Percentiles rank a stretch among this genome's conserved stretches.
Evolutionary conservation across 495 filamentous ascomycete species (phyloP).

Genomic region (Sordaria brevicollis): DNA sequence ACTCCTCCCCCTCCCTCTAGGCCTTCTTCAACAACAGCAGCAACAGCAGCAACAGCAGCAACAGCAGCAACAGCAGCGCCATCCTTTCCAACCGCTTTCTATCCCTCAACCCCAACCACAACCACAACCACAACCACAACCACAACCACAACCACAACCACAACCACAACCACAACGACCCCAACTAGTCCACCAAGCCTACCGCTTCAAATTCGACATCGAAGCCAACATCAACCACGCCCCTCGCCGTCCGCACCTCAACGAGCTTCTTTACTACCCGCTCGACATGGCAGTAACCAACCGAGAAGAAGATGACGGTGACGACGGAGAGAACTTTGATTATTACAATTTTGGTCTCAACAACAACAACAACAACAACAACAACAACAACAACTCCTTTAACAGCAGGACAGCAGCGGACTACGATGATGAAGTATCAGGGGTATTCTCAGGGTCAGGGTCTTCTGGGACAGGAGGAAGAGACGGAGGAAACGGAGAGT

Average conservation of each 20-base stretch:
- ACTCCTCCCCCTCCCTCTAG: neutral
- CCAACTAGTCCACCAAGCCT: constrained; percentile 33
- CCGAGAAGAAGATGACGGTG: constrained; percentile 20
- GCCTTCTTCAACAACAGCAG: neutral
- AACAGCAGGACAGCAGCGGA: too few species aligned
- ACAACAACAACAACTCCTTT: neutral
- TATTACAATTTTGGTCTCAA: neutral
- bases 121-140: constrained; percentile 3
- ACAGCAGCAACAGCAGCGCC: neutral
- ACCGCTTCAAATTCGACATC: constrained; percentile 39
- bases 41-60: neutral
- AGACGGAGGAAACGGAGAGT: constrained; percentile 13
- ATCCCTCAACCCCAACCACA: neutral
- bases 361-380: neutral
- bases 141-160: constrained; percentile 2
- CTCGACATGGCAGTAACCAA: constrained; percentile 21
- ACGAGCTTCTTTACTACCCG: constrained; percentile 33
- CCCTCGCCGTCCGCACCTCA: constrained; percentile 31
- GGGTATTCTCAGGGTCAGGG: neutral
- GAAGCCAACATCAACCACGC: constrained; percentile 38
- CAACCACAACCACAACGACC: constrained; percentile 1
- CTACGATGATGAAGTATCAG: neutral
- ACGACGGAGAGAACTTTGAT: constrained; percentile 4
- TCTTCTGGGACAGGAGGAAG: neutral
- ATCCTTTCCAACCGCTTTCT: neutral